Base-by-base conservation (phyloP, 2,329 filamentous ascomycete species). In the Pseudonectria buxi region DNA sequence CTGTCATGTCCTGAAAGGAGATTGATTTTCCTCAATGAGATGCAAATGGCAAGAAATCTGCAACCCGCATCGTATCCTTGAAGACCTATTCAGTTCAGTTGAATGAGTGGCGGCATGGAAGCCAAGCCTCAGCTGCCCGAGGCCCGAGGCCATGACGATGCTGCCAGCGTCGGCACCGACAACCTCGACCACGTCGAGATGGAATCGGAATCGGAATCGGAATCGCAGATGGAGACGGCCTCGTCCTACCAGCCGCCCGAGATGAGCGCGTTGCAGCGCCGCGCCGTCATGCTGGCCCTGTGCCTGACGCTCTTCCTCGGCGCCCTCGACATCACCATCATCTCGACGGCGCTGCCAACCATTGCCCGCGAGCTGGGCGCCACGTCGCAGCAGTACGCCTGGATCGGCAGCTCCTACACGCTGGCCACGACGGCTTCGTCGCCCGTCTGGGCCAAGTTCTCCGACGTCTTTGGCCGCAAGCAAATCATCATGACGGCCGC, bases 381-480 rank as follows among this genome's bases (percentile, higher is more conserved):
- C 6, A 41, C 53, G 3, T 37, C 43, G 2, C 40, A 45, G 2
- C 40, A 51, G 10, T 57, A 56, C 38, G 48, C 49, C 5, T 57
- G 53, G 54, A 46, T 57, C 3, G 45, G 48, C 4, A 54, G 46
- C 10, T 44, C 46, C 0, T 55, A 53, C 7, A 52, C 50, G 1
- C 28, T 57, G 2, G 37, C 54, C 1, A 53, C 40, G 2, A 52
- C 48, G 10, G 43, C 47, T 1, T 39, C 45, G 5, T 49, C 43
- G 4, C 51, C 49, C 1, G 40, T 55, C 0, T 67, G 65, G 40
- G 70, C 69, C 1, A 69, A 75, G 44, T 33, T 70, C 0, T 60
- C 67, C 10, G 63, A 74, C 38, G 60, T 76, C 3, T 74, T 70
- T 31, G 73, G 76, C 6, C 61, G 74, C 1, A 62, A 68, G 18